Percentiles rank a stretch among this genome's conserved stretches.
Evolutionary conservation across 1,139 yeast species (phyloP).

Genomic region (Saccharomyces hybrid): DNA sequence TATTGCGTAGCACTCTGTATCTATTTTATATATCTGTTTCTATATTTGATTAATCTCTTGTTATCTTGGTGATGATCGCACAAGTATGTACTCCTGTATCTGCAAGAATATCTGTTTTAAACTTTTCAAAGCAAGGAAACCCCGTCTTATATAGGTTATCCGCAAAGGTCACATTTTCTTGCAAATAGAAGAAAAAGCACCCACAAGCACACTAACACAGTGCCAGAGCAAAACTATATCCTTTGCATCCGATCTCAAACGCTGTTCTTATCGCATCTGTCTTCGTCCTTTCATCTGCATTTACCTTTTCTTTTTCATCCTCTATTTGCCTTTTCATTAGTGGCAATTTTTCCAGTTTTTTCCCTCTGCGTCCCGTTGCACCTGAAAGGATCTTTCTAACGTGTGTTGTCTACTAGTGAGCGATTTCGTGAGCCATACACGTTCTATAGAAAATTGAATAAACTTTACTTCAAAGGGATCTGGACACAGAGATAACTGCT

Average conservation of each 20-base stretch:
- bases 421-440: neutral
- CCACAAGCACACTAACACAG: neutral
- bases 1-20: neutral
- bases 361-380: slow-evolving; percentile 1
- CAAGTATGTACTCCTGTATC: neutral
- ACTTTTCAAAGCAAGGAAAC: neutral
- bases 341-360: neutral
- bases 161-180: neutral
- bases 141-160: neutral
- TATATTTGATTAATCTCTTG: neutral
- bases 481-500: neutral
- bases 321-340: neutral
- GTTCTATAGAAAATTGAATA: neutral
- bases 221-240: neutral
- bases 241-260: neutral
- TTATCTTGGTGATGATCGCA: neutral
- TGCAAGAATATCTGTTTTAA: neutral
- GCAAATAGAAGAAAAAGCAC: neutral
- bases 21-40: neutral
- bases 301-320: neutral
- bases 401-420: neutral
- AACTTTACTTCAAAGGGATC: neutral
- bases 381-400: slow-evolving; percentile 1
- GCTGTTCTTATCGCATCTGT: neutral
- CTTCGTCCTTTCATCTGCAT: neutral